A percentile compares a stretch with the other conserved stretches of the same genome.
Evolutionary conservation across 805 yeast species (phyloP).

Genomic region (Candida ovalis): DNA sequence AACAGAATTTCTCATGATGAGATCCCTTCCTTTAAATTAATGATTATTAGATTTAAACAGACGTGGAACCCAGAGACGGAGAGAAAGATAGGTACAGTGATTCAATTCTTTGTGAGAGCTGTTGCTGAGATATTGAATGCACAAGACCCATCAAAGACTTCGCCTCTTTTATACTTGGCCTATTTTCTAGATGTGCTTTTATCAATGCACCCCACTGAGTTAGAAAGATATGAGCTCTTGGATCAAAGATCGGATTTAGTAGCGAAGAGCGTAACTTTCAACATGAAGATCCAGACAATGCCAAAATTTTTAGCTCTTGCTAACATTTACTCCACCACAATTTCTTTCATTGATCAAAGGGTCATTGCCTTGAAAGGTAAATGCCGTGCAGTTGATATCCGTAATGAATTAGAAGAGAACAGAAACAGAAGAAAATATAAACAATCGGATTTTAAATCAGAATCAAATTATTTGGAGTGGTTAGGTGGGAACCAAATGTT

Average conservation of each 20-base stretch:
- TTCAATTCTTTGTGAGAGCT: slow-evolving; percentile 9
- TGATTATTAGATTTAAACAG: slow-evolving; percentile 9
- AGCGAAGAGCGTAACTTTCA: neutral
- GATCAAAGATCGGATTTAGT: neutral
- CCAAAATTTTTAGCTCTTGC: slow-evolving; percentile 16
- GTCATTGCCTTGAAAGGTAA: slow-evolving; percentile 15
- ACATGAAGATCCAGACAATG: slow-evolving; percentile 7
- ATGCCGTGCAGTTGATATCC: slow-evolving; percentile 14
- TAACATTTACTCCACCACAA: slow-evolving; percentile 7
- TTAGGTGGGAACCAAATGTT: slow-evolving; percentile 10
- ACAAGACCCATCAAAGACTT: slow-evolving; percentile 9
- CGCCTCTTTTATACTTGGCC: slow-evolving; percentile 12
- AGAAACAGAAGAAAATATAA: slow-evolving; percentile 6
- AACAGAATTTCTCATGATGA: slow-evolving; percentile 8
- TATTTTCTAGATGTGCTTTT: slow-evolving; percentile 16
- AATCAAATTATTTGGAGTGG: slow-evolving; percentile 13
- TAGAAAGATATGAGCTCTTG: neutral
- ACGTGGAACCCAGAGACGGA: slow-evolving; percentile 4
- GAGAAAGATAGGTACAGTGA: slow-evolving; percentile 6
- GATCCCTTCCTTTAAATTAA: slow-evolving; percentile 10
- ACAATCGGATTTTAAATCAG: slow-evolving; percentile 9
- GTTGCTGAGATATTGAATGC: slow-evolving; percentile 11
- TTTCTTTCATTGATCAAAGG: slow-evolving; percentile 9
- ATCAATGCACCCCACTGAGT: neutral
- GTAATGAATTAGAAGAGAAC: slow-evolving; percentile 11